These are phyloP conservation scores for Kalanchoe fedtschenkoi DNA, from an alignment of 164 flowering plant genomes.

Conservation along the genomic window DNA sequence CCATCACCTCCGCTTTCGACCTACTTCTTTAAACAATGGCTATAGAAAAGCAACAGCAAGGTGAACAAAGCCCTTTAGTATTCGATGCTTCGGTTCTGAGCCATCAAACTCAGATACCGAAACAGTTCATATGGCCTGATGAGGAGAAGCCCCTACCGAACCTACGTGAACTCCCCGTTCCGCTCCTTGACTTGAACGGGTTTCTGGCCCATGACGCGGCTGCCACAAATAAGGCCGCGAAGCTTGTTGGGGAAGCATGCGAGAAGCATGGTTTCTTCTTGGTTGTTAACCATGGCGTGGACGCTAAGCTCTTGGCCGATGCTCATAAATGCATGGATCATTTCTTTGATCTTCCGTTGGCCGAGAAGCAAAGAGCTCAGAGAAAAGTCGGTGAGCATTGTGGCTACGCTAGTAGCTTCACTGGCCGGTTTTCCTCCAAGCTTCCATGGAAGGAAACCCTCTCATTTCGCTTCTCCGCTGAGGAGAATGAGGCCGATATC, in stretches of 20 bases:
- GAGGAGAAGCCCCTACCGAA: constrained; percentile 3
- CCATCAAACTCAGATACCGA: background rate
- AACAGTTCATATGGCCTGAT: constrained; percentile 9
- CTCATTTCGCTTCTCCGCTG: constrained; percentile 2
- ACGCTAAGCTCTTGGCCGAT: constrained; percentile 2
- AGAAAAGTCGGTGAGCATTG: constrained; percentile 6
- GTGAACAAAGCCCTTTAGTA: background rate
- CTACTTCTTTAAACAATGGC: constrained; percentile 1
- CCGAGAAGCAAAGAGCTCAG: constrained; percentile 7
- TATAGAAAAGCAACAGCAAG: constrained; percentile 3
- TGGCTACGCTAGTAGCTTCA: constrained; percentile 9
- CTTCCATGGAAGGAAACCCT: constrained; percentile 9
- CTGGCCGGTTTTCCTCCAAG: constrained; percentile 7
- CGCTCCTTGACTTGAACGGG: constrained; percentile 3
- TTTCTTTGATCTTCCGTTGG: background rate
- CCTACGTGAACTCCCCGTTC: background rate
- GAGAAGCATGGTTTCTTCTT: constrained; percentile 9
- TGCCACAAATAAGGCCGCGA: constrained; percentile 1
- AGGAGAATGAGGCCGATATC: background rate
- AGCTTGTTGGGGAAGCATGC: constrained; percentile 6
- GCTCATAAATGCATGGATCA: constrained; percentile 10
- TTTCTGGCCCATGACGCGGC: background rate
- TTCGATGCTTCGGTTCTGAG: constrained; percentile 7
- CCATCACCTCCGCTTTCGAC: background rate
- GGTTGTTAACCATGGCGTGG: constrained; percentile 8